phyloP scores from a whole-genome alignment of 495 filamentous ascomycete genomes.

The Podospora australis region DNA sequence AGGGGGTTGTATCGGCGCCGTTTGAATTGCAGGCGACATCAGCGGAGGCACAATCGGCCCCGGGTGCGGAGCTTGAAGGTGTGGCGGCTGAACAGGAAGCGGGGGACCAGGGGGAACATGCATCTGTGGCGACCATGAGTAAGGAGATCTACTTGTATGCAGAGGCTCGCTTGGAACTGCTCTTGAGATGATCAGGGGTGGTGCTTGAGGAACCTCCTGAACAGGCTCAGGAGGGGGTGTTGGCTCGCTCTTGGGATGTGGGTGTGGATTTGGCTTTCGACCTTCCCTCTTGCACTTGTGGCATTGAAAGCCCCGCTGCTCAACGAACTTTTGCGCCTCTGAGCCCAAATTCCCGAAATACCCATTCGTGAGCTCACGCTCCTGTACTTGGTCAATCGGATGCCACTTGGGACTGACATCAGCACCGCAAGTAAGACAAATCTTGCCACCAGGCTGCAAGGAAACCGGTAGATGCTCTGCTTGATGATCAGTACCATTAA shows the following conservation, averaged over 20 bases:
- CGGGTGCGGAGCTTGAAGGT: constrained; percentile 30
- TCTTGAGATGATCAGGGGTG: constrained; percentile 40
- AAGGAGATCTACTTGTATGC: constrained; percentile 13
- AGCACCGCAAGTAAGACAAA: constrained; percentile 52
- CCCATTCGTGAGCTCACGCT: constrained; percentile 37
- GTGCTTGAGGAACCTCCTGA: constrained; percentile 29
- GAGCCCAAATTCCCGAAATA: constrained; percentile 31
- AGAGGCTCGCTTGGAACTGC: constrained; percentile 34
- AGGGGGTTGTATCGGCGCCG: constrained; percentile 18
- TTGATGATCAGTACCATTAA: constrained; percentile 23
- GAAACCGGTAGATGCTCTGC: constrained; percentile 10
- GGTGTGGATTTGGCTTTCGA: constrained; percentile 30
- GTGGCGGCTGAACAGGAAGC: constrained; percentile 6
- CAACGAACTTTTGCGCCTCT: constrained; percentile 41
- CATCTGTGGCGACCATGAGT: constrained; percentile 15
- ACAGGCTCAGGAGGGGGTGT: constrained; percentile 30
- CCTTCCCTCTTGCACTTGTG: constrained; percentile 48
- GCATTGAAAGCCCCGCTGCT: constrained; percentile 48
- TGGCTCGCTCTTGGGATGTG: constrained; percentile 22
- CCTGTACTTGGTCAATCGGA: constrained; percentile 35
- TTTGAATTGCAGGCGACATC: constrained; percentile 28
- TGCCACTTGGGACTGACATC: constrained; percentile 60
- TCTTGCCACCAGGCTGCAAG: constrained; percentile 32
- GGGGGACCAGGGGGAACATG: constrained; percentile 10
- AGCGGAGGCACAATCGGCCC: constrained; percentile 33